These are phyloP conservation scores for Lepidopterella palustris DNA, from an alignment of 495 filamentous ascomycete genomes.

Conservation along the genomic window DNA sequence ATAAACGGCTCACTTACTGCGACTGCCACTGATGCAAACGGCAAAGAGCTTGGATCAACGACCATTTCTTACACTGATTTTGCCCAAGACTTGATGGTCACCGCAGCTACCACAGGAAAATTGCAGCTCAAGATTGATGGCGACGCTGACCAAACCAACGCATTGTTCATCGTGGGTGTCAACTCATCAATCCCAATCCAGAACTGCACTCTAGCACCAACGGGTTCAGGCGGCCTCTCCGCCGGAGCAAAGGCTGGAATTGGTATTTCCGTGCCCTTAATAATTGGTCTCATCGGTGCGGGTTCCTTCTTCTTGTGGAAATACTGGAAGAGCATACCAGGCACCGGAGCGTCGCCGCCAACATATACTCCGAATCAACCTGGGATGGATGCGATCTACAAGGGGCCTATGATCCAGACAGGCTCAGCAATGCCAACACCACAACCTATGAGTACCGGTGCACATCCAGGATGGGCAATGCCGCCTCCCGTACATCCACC, in stretches of 20 bases:
- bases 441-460: not conserved
- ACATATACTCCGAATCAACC: not conserved
- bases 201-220: conserved; percentile 12
- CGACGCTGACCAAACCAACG: conserved; percentile 3
- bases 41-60: conserved; percentile 4
- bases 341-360: not conserved
- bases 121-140: conserved; percentile 8
- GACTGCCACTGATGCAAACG: conserved; percentile 9
- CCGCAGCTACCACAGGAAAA: not conserved
- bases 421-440: not conserved
- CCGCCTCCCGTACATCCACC: conserved; percentile 1
- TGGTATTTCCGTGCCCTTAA: conserved; percentile 12
- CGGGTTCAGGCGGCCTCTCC: not conserved
- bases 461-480: conserved; percentile 1
- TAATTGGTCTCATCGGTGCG: conserved; percentile 1
- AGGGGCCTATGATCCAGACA: conserved; percentile 8
- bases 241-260: conserved; percentile 16
- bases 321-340: conserved; percentile 12
- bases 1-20: conserved; percentile 7
- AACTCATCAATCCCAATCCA: conserved; percentile 15
- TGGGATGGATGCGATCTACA: conserved; percentile 3
- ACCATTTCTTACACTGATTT: not conserved
- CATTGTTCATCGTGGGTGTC: conserved; percentile 13
- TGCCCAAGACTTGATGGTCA: conserved; percentile 1
- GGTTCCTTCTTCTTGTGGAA: conserved; percentile 15